Evolutionary conservation across 1,139 yeast genomes (phyloP).

Genomic region (Yamadazyma diospyri): DNA sequence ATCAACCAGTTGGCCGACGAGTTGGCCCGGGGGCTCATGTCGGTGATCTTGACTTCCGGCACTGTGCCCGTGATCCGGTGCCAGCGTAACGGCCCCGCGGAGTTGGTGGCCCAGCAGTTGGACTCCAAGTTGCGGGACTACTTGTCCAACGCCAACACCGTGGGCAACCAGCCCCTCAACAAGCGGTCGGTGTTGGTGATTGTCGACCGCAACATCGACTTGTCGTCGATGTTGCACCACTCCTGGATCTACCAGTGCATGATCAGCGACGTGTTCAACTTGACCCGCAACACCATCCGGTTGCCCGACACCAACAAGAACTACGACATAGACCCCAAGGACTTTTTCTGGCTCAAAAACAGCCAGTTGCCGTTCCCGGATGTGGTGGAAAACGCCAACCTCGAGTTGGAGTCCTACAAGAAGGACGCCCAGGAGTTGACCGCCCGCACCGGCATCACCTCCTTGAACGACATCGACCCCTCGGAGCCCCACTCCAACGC

Average conservation of each 20-base stretch:
- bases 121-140: conserved; percentile 83
- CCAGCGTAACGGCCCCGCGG: conserved; percentile 93
- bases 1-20: conserved; percentile 66
- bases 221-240: conserved; percentile 92
- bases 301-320: conserved; percentile 46
- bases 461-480: conserved; percentile 64
- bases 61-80: conserved; percentile 87
- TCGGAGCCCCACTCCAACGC: conserved; percentile 25
- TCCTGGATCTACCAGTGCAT: conserved; percentile 98
- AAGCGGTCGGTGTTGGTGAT: conserved; percentile 76
- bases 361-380: conserved; percentile 93
- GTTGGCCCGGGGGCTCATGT: conserved; percentile 77
- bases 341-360: conserved; percentile 86
- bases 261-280: conserved; percentile 85
- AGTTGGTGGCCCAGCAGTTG: conserved; percentile 81
- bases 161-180: conserved; percentile 19
- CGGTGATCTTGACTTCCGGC: conserved; percentile 67
- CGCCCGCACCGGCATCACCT: conserved; percentile 67
- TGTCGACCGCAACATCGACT: conserved; percentile 83
- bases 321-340: conserved; percentile 87
- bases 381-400: conserved; percentile 93
- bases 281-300: conserved; percentile 69
- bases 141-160: conserved; percentile 60
- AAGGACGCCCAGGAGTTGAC: conserved; percentile 86
- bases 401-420: conserved; percentile 75